These are phyloP conservation scores for Phaffia tasmanica DNA, from an alignment of 768 basidiomycete species.

Conservation along the genomic window DNA sequence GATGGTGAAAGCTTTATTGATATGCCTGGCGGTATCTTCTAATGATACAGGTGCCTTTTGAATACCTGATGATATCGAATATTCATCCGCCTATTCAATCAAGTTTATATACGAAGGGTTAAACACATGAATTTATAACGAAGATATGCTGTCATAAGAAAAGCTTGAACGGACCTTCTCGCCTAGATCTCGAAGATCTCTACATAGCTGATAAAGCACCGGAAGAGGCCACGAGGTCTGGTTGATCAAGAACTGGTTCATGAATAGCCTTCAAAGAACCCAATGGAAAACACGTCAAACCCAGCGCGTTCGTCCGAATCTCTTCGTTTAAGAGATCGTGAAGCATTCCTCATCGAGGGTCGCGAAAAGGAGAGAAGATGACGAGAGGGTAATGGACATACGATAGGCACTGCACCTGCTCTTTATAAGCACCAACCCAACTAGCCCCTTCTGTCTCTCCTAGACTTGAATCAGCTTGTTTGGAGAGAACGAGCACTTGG, in stretches of 20 bases:
- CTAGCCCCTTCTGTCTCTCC: slow-evolving; percentile 8
- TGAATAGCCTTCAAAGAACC: slow-evolving; percentile 26
- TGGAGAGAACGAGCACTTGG: slow-evolving; percentile 58
- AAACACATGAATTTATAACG: neutral
- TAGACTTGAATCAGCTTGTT: slow-evolving; percentile 44
- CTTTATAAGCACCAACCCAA: slow-evolving; percentile 47
- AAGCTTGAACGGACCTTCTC: slow-evolving; percentile 50
- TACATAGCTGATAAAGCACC: slow-evolving; percentile 65
- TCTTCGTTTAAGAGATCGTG: neutral
- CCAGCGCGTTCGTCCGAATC: neutral
- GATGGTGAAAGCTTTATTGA: slow-evolving; percentile 77
- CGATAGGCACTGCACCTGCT: slow-evolving; percentile 64
- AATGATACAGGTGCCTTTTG: slow-evolving; percentile 48
- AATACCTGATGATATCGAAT: slow-evolving; percentile 11
- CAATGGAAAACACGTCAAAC: slow-evolving; percentile 24
- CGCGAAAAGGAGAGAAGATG: neutral
- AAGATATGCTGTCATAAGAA: slow-evolving; percentile 6
- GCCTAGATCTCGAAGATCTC: slow-evolving; percentile 73
- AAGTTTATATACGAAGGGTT: slow-evolving; percentile 40
- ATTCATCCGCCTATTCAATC: slow-evolving; percentile 17
- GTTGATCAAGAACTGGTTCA: slow-evolving; percentile 52
- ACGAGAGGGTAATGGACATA: slow-evolving; percentile 42
- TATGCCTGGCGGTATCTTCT: slow-evolving; percentile 76
- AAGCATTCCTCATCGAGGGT: no score
- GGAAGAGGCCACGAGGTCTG: slow-evolving; percentile 80